Percentiles rank a stretch among this genome's conserved stretches.
Conservation (phyloP, 2,329 filamentous ascomycete genomes). For the Aspergillus proliferans region DNA sequence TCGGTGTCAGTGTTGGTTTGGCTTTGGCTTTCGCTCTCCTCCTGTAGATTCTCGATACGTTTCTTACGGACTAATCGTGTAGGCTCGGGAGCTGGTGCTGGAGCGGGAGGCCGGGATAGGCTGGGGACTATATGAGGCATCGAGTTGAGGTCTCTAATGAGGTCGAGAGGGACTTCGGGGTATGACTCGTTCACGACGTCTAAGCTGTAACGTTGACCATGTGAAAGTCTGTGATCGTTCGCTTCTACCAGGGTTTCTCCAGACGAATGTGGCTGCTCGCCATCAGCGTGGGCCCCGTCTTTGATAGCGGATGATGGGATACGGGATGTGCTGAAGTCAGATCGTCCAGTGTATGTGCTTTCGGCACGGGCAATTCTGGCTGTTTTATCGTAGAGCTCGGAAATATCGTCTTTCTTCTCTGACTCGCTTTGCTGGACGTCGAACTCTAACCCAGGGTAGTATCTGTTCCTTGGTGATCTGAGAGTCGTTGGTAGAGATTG, state of each 20-base stretch:
- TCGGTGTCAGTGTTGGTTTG: background rate
- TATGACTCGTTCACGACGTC: background rate
- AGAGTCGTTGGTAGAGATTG: background rate
- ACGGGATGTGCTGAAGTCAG: background rate
- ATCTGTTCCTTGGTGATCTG: background rate
- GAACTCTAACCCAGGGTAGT: constrained; percentile 4
- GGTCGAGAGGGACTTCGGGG: constrained; percentile 13
- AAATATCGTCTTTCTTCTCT: background rate
- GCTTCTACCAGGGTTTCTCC: background rate
- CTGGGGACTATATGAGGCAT: constrained; percentile 7
- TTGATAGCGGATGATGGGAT: background rate
- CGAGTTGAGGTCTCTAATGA: background rate
- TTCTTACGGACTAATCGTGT: background rate
- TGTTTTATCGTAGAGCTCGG: background rate
- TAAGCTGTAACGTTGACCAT: background rate
- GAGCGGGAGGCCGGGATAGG: constrained; percentile 4
- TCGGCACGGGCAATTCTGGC: background rate
- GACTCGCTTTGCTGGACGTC: background rate
- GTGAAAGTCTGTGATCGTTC: background rate
- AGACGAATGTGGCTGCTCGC: background rate
- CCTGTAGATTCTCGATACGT: background rate
- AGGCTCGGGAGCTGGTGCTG: background rate
- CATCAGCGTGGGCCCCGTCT: background rate
- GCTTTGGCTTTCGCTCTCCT: background rate
- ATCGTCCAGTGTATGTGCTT: background rate